A percentile compares a stretch with the other conserved stretches of the same genome.
These are phyloP conservation scores for Botrytis byssoidea DNA, from an alignment of 2,329 filamentous ascomycete genomes.

Conservation along the genomic window DNA sequence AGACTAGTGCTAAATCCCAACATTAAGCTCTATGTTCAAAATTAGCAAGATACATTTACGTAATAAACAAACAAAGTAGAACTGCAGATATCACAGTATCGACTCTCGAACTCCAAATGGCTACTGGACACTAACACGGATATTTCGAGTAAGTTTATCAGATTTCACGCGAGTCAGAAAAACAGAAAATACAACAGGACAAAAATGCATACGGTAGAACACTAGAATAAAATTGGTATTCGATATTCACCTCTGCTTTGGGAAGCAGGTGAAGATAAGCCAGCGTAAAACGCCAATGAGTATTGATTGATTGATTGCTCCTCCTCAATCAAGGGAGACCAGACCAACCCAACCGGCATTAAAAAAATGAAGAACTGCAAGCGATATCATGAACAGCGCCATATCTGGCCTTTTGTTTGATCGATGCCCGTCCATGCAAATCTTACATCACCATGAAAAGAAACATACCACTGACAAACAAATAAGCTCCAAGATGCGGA, in stretches of 20 bases:
- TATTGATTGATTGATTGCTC: constrained; percentile 12
- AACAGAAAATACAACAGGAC: not conserved
- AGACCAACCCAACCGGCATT: not conserved
- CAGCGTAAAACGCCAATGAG: constrained; percentile 16
- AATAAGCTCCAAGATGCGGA: not conserved
- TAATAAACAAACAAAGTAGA: not conserved
- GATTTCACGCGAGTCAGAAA: not conserved
- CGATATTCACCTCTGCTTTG: not conserved
- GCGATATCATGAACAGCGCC: constrained; percentile 8
- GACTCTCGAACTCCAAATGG: not conserved
- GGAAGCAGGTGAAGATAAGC: not conserved
- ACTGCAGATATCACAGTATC: not conserved
- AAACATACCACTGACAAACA: not conserved
- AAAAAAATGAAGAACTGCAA: not conserved
- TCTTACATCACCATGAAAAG: constrained; percentile 8
- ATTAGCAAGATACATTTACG: not conserved
- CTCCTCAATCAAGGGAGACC: constrained; percentile 12
- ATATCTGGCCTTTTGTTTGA: not conserved
- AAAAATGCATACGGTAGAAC: not conserved
- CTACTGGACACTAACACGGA: not conserved
- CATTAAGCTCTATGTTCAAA: not conserved
- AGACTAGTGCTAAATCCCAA: not conserved
- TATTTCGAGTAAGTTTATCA: not conserved
- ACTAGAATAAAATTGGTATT: constrained; percentile 9
- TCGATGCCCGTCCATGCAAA: not conserved